Base-by-base conservation (phyloP, 768 basidiomycete species). In the Termitomyces bulborhizus region DNA sequence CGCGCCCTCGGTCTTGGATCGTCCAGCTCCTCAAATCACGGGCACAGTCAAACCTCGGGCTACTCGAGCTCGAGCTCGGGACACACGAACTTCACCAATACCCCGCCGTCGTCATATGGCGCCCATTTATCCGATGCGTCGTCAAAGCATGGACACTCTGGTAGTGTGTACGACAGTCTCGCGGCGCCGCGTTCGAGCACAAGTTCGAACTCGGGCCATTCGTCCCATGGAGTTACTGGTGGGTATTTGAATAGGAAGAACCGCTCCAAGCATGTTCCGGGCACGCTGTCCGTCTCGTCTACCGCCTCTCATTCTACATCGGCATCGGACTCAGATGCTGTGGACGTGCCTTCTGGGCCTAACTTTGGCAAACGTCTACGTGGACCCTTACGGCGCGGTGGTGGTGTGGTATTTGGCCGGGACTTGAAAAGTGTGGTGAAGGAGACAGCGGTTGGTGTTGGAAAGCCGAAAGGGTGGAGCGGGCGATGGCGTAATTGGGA, bases 371-470 rank as follows among this genome's bases (percentile, higher is more conserved):
- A 68, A 53, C 62, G 76, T 37, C 47, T 89, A 24, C 76, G 89
- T n/a, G 80, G 79, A 4, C 78, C 86, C 15, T 40, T 80, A 56
- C 71, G 72, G 53, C 60, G 63, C 0, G 70, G 70, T 32, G 31
- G 31, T 13, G 70, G 72, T 1, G 61, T 86, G 36, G 84, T 93
- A 41, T 93, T 93, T 67, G 84, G 83, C 16, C 72, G 79, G 58
- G 77, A 82, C 50, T 68, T 93, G 60, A 74, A 65, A 57, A 62
- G 67, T 1, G 84, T 81, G 44, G 83, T 83, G 32, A 70, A 66
- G 49, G 81, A 84, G 57, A 86, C 87, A 6, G 78, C 79, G 13
- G 71, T 83, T 12, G 68, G 65, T 9, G 63, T 65, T 36, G 68
- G 65, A 42, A 68, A 58, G 49, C 48, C 62, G 12, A 60, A 54